phyloP scores from a whole-genome alignment of 257 asterid species.

The Ilex asprella region DNA sequence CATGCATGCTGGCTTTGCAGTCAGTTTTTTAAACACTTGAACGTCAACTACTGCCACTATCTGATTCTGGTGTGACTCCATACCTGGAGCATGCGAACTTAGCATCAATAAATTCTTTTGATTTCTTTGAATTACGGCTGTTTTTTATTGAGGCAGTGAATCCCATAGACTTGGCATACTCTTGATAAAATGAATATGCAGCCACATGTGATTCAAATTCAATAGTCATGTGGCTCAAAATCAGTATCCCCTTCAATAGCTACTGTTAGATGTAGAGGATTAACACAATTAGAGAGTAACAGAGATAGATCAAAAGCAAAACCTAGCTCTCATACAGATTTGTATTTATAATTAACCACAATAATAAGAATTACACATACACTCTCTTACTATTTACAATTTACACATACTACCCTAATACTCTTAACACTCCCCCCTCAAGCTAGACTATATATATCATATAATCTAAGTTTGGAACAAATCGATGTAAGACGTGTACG shows the following conservation, averaged over 20 bases:
- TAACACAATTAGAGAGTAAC: too few species aligned
- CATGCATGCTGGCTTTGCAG: slow-evolving; percentile 98
- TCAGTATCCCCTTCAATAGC: slow-evolving; percentile 45
- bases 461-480: too few species aligned
- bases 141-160: slow-evolving; percentile 95
- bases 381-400: too few species aligned
- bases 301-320: too few species aligned
- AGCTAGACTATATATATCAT: too few species aligned
- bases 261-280: too few species aligned
- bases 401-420: too few species aligned
- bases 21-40: slow-evolving; percentile 76
- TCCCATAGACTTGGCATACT: slow-evolving; percentile 97
- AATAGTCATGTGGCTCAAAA: slow-evolving; percentile 62
- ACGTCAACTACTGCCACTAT: slow-evolving; percentile 66
- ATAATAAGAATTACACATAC: too few species aligned
- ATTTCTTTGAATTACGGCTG: slow-evolving; percentile 92
- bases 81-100: slow-evolving; percentile 94
- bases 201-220: slow-evolving; percentile 90
- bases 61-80: slow-evolving; percentile 90
- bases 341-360: too few species aligned
- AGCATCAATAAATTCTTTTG: slow-evolving; percentile 94
- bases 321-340: too few species aligned
- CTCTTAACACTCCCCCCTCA: too few species aligned
- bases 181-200: slow-evolving; percentile 88
- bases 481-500: too few species aligned